phyloP scores from a whole-genome alignment of 2,329 filamentous ascomycete species.

The Botrytis cinerea region DNA sequence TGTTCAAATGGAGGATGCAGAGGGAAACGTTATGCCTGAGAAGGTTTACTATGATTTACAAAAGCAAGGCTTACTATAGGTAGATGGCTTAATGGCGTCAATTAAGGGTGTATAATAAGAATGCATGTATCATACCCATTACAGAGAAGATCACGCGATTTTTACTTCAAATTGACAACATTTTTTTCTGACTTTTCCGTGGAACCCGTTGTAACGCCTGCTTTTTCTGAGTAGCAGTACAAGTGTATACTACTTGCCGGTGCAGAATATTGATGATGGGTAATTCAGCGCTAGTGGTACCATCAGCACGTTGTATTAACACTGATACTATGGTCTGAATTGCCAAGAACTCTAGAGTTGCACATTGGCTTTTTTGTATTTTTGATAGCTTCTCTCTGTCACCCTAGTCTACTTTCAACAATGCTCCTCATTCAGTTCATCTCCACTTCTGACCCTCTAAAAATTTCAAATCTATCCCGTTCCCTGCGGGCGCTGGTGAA shows the following conservation, averaged over 20 bases:
- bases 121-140: constrained; percentile 15
- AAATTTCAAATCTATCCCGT: not conserved
- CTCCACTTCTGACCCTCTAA: not conserved
- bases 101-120: constrained; percentile 11
- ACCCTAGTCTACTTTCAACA: not conserved
- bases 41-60: constrained; percentile 96
- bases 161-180: not conserved
- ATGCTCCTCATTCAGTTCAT: not conserved
- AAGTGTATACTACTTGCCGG: too few species aligned
- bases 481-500: not conserved
- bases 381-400: not conserved
- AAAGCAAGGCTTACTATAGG: constrained; percentile 80
- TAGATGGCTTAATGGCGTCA: not conserved
- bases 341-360: not conserved
- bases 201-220: not conserved
- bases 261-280: not conserved
- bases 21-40: constrained; percentile 98
- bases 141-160: not conserved
- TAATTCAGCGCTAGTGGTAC: not conserved
- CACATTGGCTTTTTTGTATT: not conserved
- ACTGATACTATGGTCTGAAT: not conserved
- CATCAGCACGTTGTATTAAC: not conserved
- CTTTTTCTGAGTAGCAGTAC: not conserved
- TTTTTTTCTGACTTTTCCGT: not conserved
- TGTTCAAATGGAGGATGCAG: constrained; percentile 97